phyloP scores from a whole-genome alignment of 1,284 basidiomycete species.

The Xerocomus amazonicus region DNA sequence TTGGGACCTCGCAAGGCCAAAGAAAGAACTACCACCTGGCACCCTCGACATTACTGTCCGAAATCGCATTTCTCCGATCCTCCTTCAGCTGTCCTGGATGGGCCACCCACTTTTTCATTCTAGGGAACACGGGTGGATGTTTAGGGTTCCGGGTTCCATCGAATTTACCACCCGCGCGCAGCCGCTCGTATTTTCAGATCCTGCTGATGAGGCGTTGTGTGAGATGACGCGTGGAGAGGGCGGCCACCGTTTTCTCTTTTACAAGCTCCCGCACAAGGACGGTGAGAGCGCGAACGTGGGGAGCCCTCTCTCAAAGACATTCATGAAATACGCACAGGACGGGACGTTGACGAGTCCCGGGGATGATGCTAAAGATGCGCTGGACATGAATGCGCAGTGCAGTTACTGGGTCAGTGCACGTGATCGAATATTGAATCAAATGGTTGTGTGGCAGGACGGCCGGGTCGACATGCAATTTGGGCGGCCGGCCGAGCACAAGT shows the following conservation, averaged over 20 bases:
- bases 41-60: constrained; percentile 86
- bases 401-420: constrained; percentile 97
- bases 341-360: constrained; percentile 80
- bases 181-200: constrained; percentile 56
- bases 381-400: constrained; percentile 93
- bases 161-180: constrained; percentile 31
- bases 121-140: constrained; percentile 90
- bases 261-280: constrained; percentile 95
- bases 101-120: constrained; percentile 85
- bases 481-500: constrained; percentile 44
- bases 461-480: constrained; percentile 47
- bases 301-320: constrained; percentile 86
- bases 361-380: constrained; percentile 76
- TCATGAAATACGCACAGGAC: constrained; percentile 85
- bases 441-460: constrained; percentile 82
- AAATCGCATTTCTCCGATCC: constrained; percentile 79
- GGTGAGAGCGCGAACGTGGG: constrained; percentile 95
- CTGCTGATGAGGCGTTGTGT: constrained; percentile 55
- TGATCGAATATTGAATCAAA: constrained; percentile 90
- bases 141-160: constrained; percentile 58
- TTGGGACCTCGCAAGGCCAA: constrained; percentile 81
- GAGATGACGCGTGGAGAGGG: constrained; percentile 38
- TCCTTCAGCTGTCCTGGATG: constrained; percentile 87
- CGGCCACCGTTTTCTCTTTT: constrained; percentile 58
- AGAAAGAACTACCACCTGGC: constrained; percentile 59